These are phyloP conservation scores for Ganoderma sp. DNA, from an alignment of 1,284 basidiomycete species.

Conservation along the genomic window DNA sequence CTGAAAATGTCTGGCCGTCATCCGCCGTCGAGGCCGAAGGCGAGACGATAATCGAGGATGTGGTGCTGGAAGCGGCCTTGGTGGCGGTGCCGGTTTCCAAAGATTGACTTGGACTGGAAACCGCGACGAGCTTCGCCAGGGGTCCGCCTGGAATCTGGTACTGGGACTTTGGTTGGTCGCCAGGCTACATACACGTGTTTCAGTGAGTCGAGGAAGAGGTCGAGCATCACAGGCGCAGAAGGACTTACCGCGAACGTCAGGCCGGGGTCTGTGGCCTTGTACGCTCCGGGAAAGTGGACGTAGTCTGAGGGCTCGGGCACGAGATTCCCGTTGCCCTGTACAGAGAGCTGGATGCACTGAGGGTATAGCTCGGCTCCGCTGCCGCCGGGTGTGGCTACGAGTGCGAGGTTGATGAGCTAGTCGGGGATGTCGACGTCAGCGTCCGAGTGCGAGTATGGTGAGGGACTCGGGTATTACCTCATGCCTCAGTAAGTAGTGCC, in stretches of 20 bases:
- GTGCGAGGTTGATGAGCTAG: constrained; percentile 2
- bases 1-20: background rate
- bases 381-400: background rate
- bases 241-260: background rate
- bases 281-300: constrained; percentile 2
- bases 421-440: background rate
- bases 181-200: background rate
- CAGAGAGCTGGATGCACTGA: background rate
- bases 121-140: background rate
- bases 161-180: background rate
- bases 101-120: background rate
- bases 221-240: background rate
- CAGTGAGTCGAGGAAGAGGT: background rate
- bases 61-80: background rate
- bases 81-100: background rate
- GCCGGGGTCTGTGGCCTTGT: constrained; percentile 3
- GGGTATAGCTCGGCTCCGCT: constrained; percentile 2
- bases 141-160: constrained; percentile 1
- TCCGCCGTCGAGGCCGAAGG: background rate
- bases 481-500: constrained; percentile 1
- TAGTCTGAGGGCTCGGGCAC: background rate
- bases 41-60: too few relatives aligned
- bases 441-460: background rate
- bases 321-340: background rate
- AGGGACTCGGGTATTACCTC: background rate